Base-by-base conservation (phyloP, 2,329 filamentous ascomycete genomes). In the Microsporum ferrugineum region DNA sequence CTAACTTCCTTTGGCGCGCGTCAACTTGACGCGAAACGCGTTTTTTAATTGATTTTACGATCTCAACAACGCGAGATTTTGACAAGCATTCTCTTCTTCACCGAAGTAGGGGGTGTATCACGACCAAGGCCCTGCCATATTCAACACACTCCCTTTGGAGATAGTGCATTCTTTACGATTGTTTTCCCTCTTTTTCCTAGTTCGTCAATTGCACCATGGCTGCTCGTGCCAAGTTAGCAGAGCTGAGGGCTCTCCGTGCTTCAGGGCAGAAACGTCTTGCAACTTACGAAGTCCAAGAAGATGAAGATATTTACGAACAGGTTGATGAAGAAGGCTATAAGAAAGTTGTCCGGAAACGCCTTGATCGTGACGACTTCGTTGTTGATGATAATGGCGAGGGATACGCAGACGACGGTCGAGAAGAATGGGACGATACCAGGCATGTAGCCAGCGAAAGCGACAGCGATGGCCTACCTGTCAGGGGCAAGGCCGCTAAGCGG, bases 251-350 rank as follows among this genome's bases (percentile, higher is more conserved):
- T 71, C 83, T 95, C 66, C 88, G 91, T 70, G 85, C 89, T 69
- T 84, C 91, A 60, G 94, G 94, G 76, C 96, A 95, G 80, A 96
- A 94, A 76, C 87, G 87, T 66, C 86, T 95, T 65, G 88, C 91
- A 68, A 85, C 83, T 63, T 99, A 97, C 77, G 80, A 96, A 75
- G 84, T 96, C 64, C 84, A 90, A 68, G 87, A 97, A 64, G 88
- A 89, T 68, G 84, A 87, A 66, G 85, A 89, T 67, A 79, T 99
- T 51, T 99, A 97, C 77, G 94, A 97, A 65, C 91, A 95, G 69
- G 91, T 99, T 56, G 91, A 97, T 71, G 94, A 99, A 69, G 92
- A 94, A 70, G 88, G 89, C 58, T 99, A 99, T 80, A 96, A 96
- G 79, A 95, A 95, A 73, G 87, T 97, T 66, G 91, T 99, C 12